Conservation (phyloP, 805 yeast genomes). For the Teunomyces barrocoloradensis region DNA sequence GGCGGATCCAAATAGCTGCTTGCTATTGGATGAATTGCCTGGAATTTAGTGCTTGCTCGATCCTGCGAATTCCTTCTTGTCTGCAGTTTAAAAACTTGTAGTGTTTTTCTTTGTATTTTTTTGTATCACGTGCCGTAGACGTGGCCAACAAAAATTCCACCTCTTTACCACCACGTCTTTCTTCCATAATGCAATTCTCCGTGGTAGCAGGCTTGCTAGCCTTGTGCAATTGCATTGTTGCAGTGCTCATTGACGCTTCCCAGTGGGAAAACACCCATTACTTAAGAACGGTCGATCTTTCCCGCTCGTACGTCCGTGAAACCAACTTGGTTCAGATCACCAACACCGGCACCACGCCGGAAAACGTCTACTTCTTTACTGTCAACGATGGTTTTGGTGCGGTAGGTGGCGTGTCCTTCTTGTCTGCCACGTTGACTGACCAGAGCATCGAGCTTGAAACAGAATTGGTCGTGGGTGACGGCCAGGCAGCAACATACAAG, state of each 20-base stretch:
- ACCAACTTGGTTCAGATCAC: slow-evolving; percentile 50
- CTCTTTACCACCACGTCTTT: background rate
- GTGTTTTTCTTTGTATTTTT: too few relatives aligned
- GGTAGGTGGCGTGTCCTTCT: slow-evolving; percentile 38
- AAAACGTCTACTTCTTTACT: slow-evolving; percentile 54
- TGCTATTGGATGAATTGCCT: background rate
- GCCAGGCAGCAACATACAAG: slow-evolving; percentile 27
- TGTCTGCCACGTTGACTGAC: slow-evolving; percentile 37
- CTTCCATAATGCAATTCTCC: slow-evolving; percentile 4
- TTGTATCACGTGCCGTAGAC: background rate
- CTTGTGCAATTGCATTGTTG: slow-evolving; percentile 4
- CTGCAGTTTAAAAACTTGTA: too few relatives aligned
- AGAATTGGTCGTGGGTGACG: slow-evolving; percentile 14
- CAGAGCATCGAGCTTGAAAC: slow-evolving; percentile 23
- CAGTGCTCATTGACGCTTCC: background rate
- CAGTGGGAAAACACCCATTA: slow-evolving; percentile 60
- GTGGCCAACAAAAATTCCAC: background rate
- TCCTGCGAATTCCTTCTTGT: too few relatives aligned
- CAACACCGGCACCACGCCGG: slow-evolving; percentile 58
- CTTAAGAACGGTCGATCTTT: slow-evolving; percentile 59
- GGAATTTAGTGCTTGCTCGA: background rate
- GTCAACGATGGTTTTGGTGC: slow-evolving; percentile 50
- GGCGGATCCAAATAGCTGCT: background rate
- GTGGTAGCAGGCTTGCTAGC: slow-evolving; percentile 3
- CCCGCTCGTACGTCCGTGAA: slow-evolving; percentile 65